Evolutionary conservation across 352 stramenopile genomes (phyloP).

Genomic region (Aphanomyces astaci): DNA sequence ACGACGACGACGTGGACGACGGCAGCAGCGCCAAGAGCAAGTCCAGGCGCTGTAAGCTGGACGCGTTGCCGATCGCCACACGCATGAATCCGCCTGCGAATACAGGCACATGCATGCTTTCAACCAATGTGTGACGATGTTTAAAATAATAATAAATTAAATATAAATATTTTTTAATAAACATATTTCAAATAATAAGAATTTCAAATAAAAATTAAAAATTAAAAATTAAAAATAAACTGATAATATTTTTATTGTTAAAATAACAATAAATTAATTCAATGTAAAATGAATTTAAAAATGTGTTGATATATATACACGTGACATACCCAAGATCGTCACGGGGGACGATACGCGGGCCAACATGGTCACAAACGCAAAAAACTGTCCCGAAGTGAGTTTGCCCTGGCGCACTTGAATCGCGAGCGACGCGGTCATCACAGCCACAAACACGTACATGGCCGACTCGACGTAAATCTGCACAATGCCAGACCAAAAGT

Average conservation of each 20-base stretch:
- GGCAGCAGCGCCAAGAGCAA: background rate
- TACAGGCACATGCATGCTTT: no score
- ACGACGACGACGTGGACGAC: background rate
- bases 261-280: background rate
- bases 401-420: conserved; percentile 22
- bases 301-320: background rate
- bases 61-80: conserved; percentile 21
- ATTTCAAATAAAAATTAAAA: no score
- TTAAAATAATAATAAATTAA: no score
- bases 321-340: conserved; percentile 5
- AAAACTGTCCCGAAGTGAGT: conserved; percentile 18
- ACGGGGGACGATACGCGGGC: conserved; percentile 21
- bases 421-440: conserved; percentile 19
- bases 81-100: conserved; percentile 25
- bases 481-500: conserved; percentile 38
- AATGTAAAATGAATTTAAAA: background rate
- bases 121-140: no score
- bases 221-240: no score
- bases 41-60: conserved; percentile 23
- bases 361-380: conserved; percentile 22
- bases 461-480: conserved; percentile 23
- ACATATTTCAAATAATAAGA: no score
- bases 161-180: no score
- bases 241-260: no score
- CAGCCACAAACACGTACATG: conserved; percentile 23